These are phyloP conservation scores for Syzygium aqueum DNA, from an alignment of 345 rosid species.

Conservation along the genomic window DNA sequence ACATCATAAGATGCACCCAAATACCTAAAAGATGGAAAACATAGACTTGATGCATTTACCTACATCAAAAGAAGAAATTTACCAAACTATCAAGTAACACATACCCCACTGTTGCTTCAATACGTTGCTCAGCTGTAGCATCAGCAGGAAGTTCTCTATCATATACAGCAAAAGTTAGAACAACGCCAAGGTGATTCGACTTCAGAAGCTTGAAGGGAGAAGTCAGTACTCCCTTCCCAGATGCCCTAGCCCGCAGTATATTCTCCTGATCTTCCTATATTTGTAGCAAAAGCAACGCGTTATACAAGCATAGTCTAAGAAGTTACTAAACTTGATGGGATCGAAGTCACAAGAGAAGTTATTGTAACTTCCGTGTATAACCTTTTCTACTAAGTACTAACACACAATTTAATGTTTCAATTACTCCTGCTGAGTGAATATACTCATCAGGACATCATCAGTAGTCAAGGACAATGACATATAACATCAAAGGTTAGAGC, in stretches of 20 bases:
- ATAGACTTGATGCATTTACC: not conserved
- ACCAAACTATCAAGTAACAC: not conserved
- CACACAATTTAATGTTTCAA: not conserved
- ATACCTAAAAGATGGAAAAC: conserved; percentile 39
- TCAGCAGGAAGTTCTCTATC: conserved; percentile 46
- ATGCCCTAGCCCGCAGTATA: conserved; percentile 84
- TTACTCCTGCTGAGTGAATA: not conserved
- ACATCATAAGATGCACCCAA: conserved; percentile 97
- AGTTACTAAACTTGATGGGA: not conserved
- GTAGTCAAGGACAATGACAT: not conserved
- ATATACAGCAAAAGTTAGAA: conserved; percentile 91
- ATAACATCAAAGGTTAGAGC: not conserved
- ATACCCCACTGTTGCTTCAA: conserved; percentile 80
- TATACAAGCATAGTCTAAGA: not conserved
- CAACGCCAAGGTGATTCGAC: conserved; percentile 87
- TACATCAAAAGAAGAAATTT: not conserved
- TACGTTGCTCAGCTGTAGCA: conserved; percentile 69
- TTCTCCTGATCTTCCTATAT: conserved; percentile 87
- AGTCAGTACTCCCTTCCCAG: conserved; percentile 93
- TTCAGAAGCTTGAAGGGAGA: conserved; percentile 93
- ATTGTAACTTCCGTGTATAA: not conserved
- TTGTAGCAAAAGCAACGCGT: not conserved
- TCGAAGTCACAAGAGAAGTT: not conserved
- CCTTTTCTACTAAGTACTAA: not conserved
- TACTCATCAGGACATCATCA: not conserved